Evolutionary conservation across 1,139 yeast genomes (phyloP).

Genomic region (Taiozyma onychis): DNA sequence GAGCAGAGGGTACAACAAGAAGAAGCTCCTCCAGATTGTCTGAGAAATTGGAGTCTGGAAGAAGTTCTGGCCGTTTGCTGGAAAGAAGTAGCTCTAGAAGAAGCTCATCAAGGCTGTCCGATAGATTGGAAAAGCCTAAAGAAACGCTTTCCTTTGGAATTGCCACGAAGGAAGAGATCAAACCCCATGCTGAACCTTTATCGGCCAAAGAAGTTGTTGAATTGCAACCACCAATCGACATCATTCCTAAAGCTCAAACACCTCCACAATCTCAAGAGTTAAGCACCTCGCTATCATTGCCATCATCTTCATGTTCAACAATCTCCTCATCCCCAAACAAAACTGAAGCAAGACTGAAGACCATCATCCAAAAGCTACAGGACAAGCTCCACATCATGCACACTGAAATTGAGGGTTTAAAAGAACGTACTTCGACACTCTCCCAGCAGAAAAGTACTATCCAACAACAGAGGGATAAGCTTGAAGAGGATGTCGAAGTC

Average conservation of each 20-base stretch:
- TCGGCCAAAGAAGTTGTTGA: neutral
- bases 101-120: neutral
- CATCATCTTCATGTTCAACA: neutral
- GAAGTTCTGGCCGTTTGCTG: constrained; percentile 2
- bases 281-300: neutral
- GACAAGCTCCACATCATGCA: constrained; percentile 31
- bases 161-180: neutral
- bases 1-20: neutral
- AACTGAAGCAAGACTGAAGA: constrained; percentile 25
- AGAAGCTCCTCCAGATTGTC: neutral
- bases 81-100: neutral
- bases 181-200: neutral
- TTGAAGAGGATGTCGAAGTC: constrained; percentile 45
- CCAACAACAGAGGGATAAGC: constrained; percentile 2
- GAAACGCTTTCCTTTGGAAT: neutral
- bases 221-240: neutral
- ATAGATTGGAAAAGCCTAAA: neutral
- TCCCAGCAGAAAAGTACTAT: neutral
- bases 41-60: neutral
- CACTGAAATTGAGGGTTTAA: constrained; percentile 18
- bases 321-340: neutral
- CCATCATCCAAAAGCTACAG: constrained; percentile 42
- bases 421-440: neutral
- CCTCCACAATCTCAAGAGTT: neutral
- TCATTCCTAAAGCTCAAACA: neutral